Evolutionary conservation across 2,329 filamentous ascomycete genomes (phyloP).

Genomic region (Diaporthe vexans): DNA sequence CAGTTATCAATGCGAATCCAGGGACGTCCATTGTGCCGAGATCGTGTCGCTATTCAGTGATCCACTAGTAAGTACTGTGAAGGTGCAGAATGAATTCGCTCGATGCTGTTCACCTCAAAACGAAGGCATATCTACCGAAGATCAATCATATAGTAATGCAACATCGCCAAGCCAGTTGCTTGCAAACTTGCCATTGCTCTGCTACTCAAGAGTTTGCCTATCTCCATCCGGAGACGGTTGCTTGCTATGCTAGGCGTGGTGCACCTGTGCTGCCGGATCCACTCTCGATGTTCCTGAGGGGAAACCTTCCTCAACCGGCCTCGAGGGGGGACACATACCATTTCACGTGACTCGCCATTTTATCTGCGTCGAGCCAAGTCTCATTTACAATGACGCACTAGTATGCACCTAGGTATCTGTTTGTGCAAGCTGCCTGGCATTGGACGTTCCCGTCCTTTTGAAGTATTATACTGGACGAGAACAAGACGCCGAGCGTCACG

Average conservation of each 20-base stretch:
- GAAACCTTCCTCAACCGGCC: not conserved
- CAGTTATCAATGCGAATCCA: conserved; percentile 50
- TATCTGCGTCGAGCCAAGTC: not conserved
- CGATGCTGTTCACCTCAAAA: too few species aligned
- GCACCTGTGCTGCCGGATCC: not conserved
- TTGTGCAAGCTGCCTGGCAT: not conserved
- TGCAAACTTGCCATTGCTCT: not conserved
- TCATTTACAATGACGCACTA: not conserved
- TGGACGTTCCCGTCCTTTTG: not conserved
- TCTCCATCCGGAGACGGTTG: not conserved
- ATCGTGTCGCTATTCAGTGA: not conserved
- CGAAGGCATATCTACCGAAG: too few species aligned
- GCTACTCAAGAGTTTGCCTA: not conserved
- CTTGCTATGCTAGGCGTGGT: not conserved
- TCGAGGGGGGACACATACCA: not conserved
- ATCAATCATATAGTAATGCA: too few species aligned
- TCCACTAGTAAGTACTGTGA: too few species aligned
- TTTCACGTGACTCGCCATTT: not conserved
- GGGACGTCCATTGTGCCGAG: conserved; percentile 47
- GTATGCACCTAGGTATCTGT: not conserved
- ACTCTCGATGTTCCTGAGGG: not conserved
- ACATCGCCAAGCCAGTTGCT: not conserved
- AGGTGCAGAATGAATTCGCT: not conserved
- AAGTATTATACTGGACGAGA: not conserved
- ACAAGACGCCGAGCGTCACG: not conserved